Evolutionary conservation across 192 early-diverging fungal genomes (phyloP).

Genomic region (Entomortierella chlamydospora): DNA sequence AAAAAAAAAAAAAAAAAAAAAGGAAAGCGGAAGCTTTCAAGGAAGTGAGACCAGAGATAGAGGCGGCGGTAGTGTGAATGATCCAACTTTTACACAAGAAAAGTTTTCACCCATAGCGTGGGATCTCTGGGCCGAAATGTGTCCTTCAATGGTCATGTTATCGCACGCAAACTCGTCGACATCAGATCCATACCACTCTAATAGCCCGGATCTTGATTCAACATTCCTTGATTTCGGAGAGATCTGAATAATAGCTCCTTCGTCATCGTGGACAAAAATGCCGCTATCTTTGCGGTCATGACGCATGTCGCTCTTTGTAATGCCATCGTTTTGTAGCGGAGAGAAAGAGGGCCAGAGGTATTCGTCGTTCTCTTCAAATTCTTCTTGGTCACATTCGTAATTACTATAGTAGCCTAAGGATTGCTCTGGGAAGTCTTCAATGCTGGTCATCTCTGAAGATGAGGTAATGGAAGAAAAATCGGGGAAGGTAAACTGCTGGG

Average conservation of each 20-base stretch:
- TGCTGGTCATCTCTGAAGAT: not conserved
- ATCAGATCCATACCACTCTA: not conserved
- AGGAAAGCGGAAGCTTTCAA: not conserved
- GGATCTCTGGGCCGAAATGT: not conserved
- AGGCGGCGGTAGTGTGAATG: not conserved
- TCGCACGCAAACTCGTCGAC: not conserved
- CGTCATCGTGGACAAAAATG: constrained; percentile 23
- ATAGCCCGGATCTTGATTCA: not conserved
- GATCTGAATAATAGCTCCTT: constrained; percentile 12
- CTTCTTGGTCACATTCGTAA: not conserved
- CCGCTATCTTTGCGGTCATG: constrained; percentile 42
- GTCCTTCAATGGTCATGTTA: not conserved
- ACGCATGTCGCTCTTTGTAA: not conserved
- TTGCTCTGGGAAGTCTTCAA: not conserved
- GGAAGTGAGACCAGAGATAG: not conserved
- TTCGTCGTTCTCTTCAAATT: not conserved
- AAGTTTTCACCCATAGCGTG: not conserved
- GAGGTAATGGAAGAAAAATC: not conserved
- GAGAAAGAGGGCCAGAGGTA: not conserved
- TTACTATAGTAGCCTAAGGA: not conserved
- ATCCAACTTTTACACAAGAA: not conserved
- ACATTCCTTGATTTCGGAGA: not conserved
- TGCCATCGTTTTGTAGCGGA: not conserved
- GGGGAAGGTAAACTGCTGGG: not conserved
- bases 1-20: constrained; percentile 1